A percentile compares a stretch with the other conserved stretches of the same genome.
phyloP scores from a whole-genome alignment of 805 yeast genomes.

The Dipodascus geniculatus region DNA sequence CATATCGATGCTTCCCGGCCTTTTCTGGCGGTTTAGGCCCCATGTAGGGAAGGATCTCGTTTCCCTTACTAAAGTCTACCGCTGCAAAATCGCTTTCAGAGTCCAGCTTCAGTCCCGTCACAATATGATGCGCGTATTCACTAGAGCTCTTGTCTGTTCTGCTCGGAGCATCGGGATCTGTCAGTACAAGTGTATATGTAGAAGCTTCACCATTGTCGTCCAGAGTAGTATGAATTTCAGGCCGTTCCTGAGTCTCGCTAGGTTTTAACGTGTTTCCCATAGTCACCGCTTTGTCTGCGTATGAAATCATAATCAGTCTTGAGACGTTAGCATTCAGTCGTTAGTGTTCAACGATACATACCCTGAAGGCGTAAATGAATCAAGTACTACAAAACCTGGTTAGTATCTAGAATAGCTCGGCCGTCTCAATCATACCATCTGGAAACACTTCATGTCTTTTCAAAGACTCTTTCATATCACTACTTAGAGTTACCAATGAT shows the following conservation, averaged over 20 bases:
- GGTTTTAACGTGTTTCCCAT: conserved; percentile 66
- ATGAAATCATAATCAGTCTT: conserved; percentile 46
- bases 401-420: not conserved
- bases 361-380: conserved; percentile 19
- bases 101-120: conserved; percentile 24
- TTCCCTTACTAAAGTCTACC: conserved; percentile 27
- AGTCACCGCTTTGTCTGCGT: conserved; percentile 49
- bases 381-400: conserved; percentile 10
- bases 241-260: conserved; percentile 52
- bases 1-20: conserved; percentile 82
- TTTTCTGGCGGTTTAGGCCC: conserved; percentile 90
- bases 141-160: conserved; percentile 77
- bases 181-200: conserved; percentile 57
- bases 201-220: conserved; percentile 38
- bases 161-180: conserved; percentile 94
- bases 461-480: conserved; percentile 23
- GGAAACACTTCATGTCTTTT: conserved; percentile 32
- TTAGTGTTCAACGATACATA: not conserved
- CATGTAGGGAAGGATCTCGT: conserved; percentile 41
- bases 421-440: conserved; percentile 25
- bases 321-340: conserved; percentile 4
- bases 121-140: conserved; percentile 70
- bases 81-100: conserved; percentile 7
- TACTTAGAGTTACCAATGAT: not conserved
- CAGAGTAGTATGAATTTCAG: conserved; percentile 55